Evolutionary conservation across 805 yeast genomes (phyloP), one percentile per base, ranked within the genome.

Genomic region (Candida koratica): DNA sequence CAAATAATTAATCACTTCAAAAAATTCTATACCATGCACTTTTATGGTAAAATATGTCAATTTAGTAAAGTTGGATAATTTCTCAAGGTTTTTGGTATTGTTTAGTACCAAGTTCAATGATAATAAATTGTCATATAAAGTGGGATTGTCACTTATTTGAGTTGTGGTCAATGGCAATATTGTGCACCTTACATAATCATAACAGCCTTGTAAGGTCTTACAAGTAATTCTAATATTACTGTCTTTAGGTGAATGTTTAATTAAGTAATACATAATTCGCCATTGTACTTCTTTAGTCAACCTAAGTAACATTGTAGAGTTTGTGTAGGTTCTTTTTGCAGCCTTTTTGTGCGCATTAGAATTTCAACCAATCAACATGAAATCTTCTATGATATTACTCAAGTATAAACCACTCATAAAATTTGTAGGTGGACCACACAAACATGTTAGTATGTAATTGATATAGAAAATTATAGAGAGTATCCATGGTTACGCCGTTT

Each of bases 391-490:
- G 17, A 49, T 56, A 36, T 49, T 64, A 42, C 52, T 63, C 36
- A 58, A 64, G 46, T 72, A 75, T 53, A 67, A 71, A 16, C 96
- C 95, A 11, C 67, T 79, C 58, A 90, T 90, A 63, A 83, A 81
- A 53, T 90, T 90, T 55, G 75, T 87, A 31, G 96, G 97, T 27
- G 88, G 88, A 31, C 81, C 87, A 33, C 86, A 81, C 56, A 53
- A 67, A 19, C 56, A 64, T 39, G 59, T 66, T 46, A 69, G 79
- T 65, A 62, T 38, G 77, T 70, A 26, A 24, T n/a, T n/a, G n/a
- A n/a, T n/a, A n/a, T n/a, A n/a, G n/a, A n/a, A n/a, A n/a, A n/a
- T n/a, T n/a, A n/a, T n/a, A n/a, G n/a, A n/a, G n/a, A n/a, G n/a
- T n/a, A n/a, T n/a, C n/a, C n/a, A n/a, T n/a, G n/a, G 23, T 8